Evolutionary conservation across 2,329 filamentous ascomycete genomes (phyloP).

Genomic region (Arthroderma sp.): DNA sequence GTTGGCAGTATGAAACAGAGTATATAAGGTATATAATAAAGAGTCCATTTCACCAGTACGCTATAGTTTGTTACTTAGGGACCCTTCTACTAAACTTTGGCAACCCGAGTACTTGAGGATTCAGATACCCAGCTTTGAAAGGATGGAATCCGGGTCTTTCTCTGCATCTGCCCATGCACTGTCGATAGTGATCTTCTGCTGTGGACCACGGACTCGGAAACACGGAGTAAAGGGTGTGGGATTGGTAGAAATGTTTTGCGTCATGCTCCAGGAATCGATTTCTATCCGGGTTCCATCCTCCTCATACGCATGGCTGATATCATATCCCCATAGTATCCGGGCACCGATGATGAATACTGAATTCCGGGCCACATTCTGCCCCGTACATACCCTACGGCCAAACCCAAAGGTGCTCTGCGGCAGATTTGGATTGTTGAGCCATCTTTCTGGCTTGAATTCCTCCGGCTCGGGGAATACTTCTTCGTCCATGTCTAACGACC

Average conservation of each 20-base stretch:
- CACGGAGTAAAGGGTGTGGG: neutral
- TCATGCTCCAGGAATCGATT: neutral
- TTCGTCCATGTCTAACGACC: conserved; percentile 18
- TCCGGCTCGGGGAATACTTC: conserved; percentile 13
- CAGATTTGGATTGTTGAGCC: conserved; percentile 14
- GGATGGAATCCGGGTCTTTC: neutral
- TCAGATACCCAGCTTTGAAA: neutral
- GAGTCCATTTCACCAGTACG: too few species aligned
- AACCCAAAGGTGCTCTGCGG: conserved; percentile 7
- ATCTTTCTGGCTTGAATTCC: conserved; percentile 20
- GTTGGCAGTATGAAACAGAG: too few species aligned
- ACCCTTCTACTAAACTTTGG: too few species aligned
- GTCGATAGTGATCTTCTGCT: neutral
- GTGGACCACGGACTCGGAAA: neutral
- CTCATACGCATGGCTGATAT: neutral
- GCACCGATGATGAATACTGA: conserved; percentile 12
- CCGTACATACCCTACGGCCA: conserved; percentile 11
- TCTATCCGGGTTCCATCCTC: neutral
- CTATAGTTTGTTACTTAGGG: too few species aligned
- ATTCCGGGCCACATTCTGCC: conserved; percentile 11
- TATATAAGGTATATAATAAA: too few species aligned
- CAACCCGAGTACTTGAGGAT: too few species aligned
- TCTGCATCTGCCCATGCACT: neutral
- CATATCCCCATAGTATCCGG: conserved; percentile 13
- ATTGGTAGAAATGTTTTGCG: neutral